Percentiles rank a stretch among this genome's conserved stretches.
phyloP scores from a whole-genome alignment of 805 yeast genomes.

The Torulaspora microellipsoides region DNA sequence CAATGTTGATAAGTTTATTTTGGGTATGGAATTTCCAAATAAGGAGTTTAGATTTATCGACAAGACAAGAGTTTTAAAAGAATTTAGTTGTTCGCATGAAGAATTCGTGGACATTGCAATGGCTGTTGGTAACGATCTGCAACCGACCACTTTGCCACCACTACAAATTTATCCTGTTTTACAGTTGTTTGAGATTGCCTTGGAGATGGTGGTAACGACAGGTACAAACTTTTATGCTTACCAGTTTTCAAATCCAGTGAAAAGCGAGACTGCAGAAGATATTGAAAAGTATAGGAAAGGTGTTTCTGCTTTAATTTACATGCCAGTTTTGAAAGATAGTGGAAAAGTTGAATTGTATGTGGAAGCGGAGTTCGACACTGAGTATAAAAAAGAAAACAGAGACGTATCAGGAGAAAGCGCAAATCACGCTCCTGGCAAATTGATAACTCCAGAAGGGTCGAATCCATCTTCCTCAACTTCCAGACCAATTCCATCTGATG shows the following conservation, averaged over 20 bases:
- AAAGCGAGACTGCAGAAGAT: conserved; percentile 37
- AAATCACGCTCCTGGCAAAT: background rate
- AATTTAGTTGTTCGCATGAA: conserved; percentile 54
- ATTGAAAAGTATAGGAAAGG: conserved; percentile 60
- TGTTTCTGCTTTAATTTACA: conserved; percentile 57
- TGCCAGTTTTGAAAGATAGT: conserved; percentile 65
- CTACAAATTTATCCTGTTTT: conserved; percentile 34
- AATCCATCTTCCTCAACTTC: conserved; percentile 13
- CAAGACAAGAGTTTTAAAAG: conserved; percentile 51
- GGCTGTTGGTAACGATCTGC: conserved; percentile 74
- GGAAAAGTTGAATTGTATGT: conserved; percentile 64
- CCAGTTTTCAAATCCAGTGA: conserved; percentile 36
- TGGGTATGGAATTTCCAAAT: conserved; percentile 62
- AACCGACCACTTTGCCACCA: conserved; percentile 56
- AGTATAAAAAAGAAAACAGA: background rate
- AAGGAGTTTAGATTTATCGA: conserved; percentile 67
- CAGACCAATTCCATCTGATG: conserved; percentile 58
- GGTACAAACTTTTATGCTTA: conserved; percentile 45
- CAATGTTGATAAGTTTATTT: conserved; percentile 64
- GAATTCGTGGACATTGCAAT: conserved; percentile 73
- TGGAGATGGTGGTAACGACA: conserved; percentile 39
- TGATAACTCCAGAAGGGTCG: background rate
- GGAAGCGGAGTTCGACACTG: conserved; percentile 35
- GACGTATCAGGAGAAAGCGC: conserved; percentile 1
- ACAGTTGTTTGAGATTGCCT: conserved; percentile 35